Base-by-base conservation (phyloP, 192 early-diverging fungal species). In the Mycoemilia scoparia region DNA sequence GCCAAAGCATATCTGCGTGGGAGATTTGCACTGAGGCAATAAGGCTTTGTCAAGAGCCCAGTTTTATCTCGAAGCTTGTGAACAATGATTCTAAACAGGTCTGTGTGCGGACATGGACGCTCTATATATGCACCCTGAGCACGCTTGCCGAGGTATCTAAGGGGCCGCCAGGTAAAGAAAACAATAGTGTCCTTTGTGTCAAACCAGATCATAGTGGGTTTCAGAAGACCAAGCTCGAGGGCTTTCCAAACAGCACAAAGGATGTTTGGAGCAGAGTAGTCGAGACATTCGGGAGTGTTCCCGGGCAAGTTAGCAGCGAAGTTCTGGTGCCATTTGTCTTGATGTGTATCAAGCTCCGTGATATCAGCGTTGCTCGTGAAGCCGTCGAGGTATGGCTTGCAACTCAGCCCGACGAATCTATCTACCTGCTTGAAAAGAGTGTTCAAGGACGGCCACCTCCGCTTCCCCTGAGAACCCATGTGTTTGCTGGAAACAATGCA, bases 311-410 rank as follows among this genome's bases (percentile, higher is more conserved):
- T 3, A 53, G 55, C 31, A 61, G 58, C 44, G 58, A 61, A 37
- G 52, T 61, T 14, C 47, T 61, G 4, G 58, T 61, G 13, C 58
- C 58, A 9, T 41, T 38, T 1, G 58, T 61, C 16, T 53, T 61
- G 11, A 31, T 61, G 17, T 61, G 52, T n/a, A 37, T 61, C 7
- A 61, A 61, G 32, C 48, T 61, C 30, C 58, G 58, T 22, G 58
- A 61, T 22, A 53, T 53, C 2, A 43, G 31, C 34, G 44, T 49
- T 20, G 58, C 58, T 4, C 47, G 58, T 26, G 48, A 51, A 16
- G 45, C 55, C 15, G 58, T 61, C 20, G 58, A 61, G 44, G 52
- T 48, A 25, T 61, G 58, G 58, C 44, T 61, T 6, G 58, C 52
- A 1, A 61, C 58, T 0, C 37, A 55, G 27, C 39, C 58, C 7